Evolutionary conservation across 2,329 filamentous ascomycete genomes (phyloP).

Genomic region (Onygenales sp.): DNA sequence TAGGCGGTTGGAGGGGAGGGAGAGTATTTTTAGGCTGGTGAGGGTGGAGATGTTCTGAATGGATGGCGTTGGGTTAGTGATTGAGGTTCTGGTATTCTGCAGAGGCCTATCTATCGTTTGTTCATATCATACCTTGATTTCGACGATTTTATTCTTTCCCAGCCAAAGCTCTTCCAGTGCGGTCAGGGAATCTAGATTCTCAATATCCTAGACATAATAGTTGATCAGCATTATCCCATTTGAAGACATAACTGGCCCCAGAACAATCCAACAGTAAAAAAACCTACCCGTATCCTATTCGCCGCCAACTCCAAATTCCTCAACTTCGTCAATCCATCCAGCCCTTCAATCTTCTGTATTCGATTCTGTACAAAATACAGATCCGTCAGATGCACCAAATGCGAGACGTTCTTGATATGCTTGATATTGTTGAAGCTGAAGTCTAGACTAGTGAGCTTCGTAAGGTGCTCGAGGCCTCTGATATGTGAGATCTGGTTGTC

Average conservation of each 20-base stretch:
- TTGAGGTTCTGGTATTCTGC: neutral
- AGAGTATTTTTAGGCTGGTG: conserved; percentile 73
- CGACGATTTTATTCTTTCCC: conserved; percentile 91
- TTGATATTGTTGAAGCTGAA: conserved; percentile 99
- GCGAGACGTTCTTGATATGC: conserved; percentile 81
- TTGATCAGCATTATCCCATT: conserved; percentile 3
- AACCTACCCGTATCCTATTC: conserved; percentile 66
- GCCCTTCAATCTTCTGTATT: conserved; percentile 74
- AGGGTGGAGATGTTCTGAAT: conserved; percentile 57
- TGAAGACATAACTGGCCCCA: neutral
- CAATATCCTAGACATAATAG: conserved; percentile 50
- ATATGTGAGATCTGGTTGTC: conserved; percentile 90
- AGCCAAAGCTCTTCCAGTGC: conserved; percentile 84
- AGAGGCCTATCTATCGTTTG: neutral
- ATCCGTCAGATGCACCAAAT: conserved; percentile 68
- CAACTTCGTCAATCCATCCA: conserved; percentile 65
- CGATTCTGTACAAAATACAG: conserved; percentile 93
- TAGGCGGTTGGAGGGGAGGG: conserved; percentile 92
- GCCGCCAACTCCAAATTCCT: conserved; percentile 83
- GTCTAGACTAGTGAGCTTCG: conserved; percentile 68
- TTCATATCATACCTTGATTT: conserved; percentile 50
- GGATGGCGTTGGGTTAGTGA: neutral
- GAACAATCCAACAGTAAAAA: neutral
- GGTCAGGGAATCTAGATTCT: conserved; percentile 70
- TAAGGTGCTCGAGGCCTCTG: conserved; percentile 69